These are phyloP conservation scores for Lentinula sp. DNA, from an alignment of 768 basidiomycete species.

Conservation along the genomic window DNA sequence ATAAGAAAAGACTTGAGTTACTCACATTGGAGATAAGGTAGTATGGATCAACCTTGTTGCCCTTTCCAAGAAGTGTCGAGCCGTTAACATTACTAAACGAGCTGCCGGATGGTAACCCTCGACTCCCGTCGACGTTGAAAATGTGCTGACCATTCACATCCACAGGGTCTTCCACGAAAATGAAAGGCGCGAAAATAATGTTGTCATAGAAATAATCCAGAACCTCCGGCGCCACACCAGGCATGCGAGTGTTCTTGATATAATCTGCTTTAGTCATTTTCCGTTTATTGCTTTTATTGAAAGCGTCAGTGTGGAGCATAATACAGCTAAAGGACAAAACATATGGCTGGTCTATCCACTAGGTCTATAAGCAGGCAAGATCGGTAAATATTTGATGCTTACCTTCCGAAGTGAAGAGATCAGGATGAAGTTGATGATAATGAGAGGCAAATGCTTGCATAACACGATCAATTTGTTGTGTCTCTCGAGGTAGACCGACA, in stretches of 20 bases:
- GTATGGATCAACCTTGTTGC: slow-evolving; percentile 83
- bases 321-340: slow-evolving; percentile 96
- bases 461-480: slow-evolving; percentile 97
- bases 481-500: slow-evolving; percentile 87
- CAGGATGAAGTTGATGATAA: slow-evolving; percentile 80
- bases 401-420: slow-evolving; percentile 76
- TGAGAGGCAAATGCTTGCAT: slow-evolving; percentile 91
- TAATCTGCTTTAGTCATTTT: slow-evolving; percentile 98
- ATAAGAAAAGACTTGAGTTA: slow-evolving; percentile 14
- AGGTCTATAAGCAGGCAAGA: not conserved
- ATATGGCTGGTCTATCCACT: slow-evolving; percentile 77
- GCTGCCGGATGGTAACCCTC: slow-evolving; percentile 33
- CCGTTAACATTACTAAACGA: slow-evolving; percentile 18
- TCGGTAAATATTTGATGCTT: slow-evolving; percentile 11
- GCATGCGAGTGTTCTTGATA: slow-evolving; percentile 84
- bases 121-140: slow-evolving; percentile 35
- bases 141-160: slow-evolving; percentile 59
- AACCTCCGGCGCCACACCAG: slow-evolving; percentile 76
- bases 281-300: slow-evolving; percentile 95
- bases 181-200: slow-evolving; percentile 92
- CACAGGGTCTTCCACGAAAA: slow-evolving; percentile 88
- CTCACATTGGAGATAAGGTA: slow-evolving; percentile 77
- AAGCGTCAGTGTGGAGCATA: slow-evolving; percentile 97
- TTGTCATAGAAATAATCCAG: slow-evolving; percentile 96
- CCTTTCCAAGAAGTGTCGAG: slow-evolving; percentile 43